Percentiles rank a stretch among this genome's conserved stretches.
These are phyloP conservation scores for Dipteronia dyeriana DNA, from an alignment of 345 rosid species.

Conservation along the genomic window DNA sequence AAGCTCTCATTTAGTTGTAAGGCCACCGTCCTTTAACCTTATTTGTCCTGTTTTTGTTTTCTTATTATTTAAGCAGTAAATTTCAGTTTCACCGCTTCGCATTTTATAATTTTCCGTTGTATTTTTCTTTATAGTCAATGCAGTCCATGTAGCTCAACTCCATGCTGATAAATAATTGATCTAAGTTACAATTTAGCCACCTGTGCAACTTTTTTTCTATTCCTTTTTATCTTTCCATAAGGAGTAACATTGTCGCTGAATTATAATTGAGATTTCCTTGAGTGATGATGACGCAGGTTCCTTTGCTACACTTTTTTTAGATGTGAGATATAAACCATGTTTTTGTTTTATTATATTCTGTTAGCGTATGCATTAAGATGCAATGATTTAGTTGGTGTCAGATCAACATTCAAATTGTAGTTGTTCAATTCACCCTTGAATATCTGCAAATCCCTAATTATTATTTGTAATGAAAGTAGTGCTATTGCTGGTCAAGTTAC, in stretches of 20 bases:
- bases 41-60: not conserved
- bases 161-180: not conserved
- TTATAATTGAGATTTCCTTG: not conserved
- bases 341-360: conserved; percentile 2
- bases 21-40: conserved; percentile 21
- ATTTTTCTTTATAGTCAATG: not conserved
- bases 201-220: not conserved
- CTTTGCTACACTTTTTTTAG: not conserved
- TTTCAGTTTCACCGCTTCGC: not conserved
- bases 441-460: not conserved
- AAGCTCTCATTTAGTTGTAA: conserved; percentile 67
- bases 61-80: not conserved
- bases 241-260: not conserved
- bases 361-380: not conserved
- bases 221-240: not conserved
- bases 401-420: not conserved
- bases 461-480: not conserved
- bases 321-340: not conserved
- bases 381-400: not conserved
- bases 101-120: not conserved
- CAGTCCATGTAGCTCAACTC: not conserved
- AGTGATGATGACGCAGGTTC: not conserved
- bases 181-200: not conserved
- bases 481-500: not conserved
- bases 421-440: not conserved